A percentile compares a stretch with the other conserved stretches of the same genome.
Conservation (phyloP, 1,284 basidiomycete genomes). For the Heterobasidion parviporum region DNA sequence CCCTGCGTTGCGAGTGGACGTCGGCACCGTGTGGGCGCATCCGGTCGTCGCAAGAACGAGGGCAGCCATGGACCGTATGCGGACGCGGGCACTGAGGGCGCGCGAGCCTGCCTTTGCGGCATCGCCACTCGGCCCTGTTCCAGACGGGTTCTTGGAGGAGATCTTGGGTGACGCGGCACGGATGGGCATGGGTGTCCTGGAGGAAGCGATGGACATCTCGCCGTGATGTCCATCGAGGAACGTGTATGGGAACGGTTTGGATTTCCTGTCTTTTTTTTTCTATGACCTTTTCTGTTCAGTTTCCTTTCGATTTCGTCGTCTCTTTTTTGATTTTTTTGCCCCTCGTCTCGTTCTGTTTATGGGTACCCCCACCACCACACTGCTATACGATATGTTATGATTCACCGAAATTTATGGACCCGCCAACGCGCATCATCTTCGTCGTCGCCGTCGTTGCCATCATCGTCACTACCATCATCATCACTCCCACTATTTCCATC, state of each 20-base stretch:
- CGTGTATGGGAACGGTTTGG: neutral
- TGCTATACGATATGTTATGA: neutral
- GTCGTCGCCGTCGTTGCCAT: neutral
- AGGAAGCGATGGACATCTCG: conserved; percentile 13
- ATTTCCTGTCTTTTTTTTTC: neutral
- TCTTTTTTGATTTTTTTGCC: neutral
- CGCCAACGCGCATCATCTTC: neutral
- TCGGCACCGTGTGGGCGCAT: conserved; percentile 53
- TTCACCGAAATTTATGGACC: neutral
- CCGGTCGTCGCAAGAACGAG: conserved; percentile 66
- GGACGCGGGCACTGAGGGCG: conserved; percentile 21
- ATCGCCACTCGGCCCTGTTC: conserved; percentile 56
- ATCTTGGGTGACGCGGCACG: conserved; percentile 36
- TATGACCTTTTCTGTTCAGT: neutral
- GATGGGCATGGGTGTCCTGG: conserved; percentile 34
- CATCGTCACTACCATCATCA: too few species aligned
- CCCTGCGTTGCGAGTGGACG: conserved; percentile 52
- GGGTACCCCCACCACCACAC: neutral
- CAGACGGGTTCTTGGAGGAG: conserved; percentile 51
- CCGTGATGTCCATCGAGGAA: neutral
- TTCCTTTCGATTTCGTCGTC: neutral
- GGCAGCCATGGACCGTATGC: conserved; percentile 48
- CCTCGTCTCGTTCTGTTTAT: neutral
- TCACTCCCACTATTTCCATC: too few species aligned
- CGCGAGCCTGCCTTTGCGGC: conserved; percentile 48